phyloP scores from a whole-genome alignment of 2,329 filamentous ascomycete species.

The Colletotrichum incanum region DNA sequence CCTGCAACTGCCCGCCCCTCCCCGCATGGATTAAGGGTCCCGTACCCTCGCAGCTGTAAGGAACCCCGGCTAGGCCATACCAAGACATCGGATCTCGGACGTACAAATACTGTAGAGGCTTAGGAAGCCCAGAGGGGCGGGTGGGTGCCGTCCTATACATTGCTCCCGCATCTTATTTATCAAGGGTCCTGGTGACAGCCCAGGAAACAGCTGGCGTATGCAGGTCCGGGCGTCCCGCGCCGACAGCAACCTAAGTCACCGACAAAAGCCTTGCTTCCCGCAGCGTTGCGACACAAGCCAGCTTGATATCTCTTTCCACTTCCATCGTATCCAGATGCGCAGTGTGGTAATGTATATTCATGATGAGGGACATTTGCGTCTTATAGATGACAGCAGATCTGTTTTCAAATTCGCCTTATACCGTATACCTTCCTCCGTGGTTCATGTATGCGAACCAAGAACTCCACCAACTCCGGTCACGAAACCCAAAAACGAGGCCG shows the following conservation, averaged over 20 bases:
- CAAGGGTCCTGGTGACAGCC: not conserved
- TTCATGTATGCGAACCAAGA: constrained; percentile 19
- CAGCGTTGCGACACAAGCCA: not conserved
- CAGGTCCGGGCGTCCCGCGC: constrained; percentile 15
- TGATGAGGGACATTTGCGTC: constrained; percentile 16
- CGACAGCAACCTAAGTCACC: not conserved
- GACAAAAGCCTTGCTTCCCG: constrained; percentile 14
- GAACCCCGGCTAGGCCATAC: constrained; percentile 18
- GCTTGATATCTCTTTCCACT: not conserved
- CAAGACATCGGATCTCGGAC: constrained; percentile 4
- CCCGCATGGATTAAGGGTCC: constrained; percentile 33
- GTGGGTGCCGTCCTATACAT: not conserved
- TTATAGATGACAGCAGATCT: constrained; percentile 22
- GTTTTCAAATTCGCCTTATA: constrained; percentile 31
- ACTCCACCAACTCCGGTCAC: constrained; percentile 35
- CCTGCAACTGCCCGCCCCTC: constrained; percentile 24
- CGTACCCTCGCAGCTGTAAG: constrained; percentile 16
- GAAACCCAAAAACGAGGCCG: constrained; percentile 4
- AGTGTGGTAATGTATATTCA: constrained; percentile 28
- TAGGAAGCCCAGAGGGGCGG: constrained; percentile 2
- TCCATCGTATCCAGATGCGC: not conserved
- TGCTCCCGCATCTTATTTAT: constrained; percentile 1
- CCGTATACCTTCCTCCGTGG: constrained; percentile 12
- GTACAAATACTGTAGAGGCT: not conserved
- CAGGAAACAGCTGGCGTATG: not conserved